Percentiles rank a stretch among this genome's conserved stretches.
Conservation (phyloP, 202 grass and related monocot species). For the Panicum hallii region DNA sequence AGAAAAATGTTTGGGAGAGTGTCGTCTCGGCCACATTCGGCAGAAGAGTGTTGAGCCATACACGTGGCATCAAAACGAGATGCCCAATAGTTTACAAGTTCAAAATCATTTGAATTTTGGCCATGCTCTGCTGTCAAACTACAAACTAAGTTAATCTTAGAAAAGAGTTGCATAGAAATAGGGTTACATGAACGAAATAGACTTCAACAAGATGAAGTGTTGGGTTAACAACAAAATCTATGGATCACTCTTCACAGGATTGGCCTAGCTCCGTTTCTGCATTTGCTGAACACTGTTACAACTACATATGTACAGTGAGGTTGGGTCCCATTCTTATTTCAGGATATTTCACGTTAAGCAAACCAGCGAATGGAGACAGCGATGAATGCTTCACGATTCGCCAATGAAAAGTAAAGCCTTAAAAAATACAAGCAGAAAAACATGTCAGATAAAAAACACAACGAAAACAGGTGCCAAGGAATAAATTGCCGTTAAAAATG, state of each 20-base stretch:
- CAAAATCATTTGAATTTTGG: neutral
- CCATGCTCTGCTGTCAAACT: neutral
- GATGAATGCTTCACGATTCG: neutral
- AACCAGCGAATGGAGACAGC: neutral
- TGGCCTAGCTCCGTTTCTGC: slow-evolving; percentile 36
- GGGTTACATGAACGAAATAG: neutral
- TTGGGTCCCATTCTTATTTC: slow-evolving; percentile 38
- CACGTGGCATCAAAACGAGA: neutral
- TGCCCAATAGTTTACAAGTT: neutral
- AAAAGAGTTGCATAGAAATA: neutral
- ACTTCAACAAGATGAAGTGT: neutral
- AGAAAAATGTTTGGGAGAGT: neutral
- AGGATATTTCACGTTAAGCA: slow-evolving; percentile 20
- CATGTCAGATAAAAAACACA: neutral
- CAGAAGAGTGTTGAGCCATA: neutral
- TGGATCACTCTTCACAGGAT: slow-evolving; percentile 15
- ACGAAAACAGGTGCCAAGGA: neutral
- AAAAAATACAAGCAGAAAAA: neutral
- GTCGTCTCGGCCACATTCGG: neutral
- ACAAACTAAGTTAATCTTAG: neutral
- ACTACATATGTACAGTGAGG: slow-evolving; percentile 60
- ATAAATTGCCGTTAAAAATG: neutral
- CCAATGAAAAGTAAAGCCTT: neutral
- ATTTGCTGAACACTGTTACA: slow-evolving; percentile 57
- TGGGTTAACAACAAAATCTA: slow-evolving; percentile 5